phyloP scores from a whole-genome alignment of 805 yeast genomes.

The Yarrowia porcina region DNA sequence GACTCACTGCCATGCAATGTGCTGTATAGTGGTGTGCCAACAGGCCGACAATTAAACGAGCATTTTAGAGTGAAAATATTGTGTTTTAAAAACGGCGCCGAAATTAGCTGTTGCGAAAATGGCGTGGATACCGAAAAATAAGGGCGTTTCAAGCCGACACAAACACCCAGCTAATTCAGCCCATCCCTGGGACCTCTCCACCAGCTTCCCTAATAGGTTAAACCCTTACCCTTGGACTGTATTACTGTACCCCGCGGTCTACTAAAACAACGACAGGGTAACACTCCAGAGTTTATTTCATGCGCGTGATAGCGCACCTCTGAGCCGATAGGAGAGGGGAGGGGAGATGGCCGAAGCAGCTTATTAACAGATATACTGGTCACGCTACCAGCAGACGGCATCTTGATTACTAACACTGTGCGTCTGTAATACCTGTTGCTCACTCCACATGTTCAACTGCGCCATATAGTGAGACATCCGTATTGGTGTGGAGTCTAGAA shows the following conservation, averaged over 20 bases:
- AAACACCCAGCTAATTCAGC: background rate
- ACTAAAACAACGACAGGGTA: background rate
- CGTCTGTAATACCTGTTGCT: no score
- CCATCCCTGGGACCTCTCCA: background rate
- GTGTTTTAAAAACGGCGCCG: background rate
- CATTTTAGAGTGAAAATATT: no score
- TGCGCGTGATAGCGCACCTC: constrained; percentile 15
- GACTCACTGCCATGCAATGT: constrained; percentile 17
- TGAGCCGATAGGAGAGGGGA: background rate
- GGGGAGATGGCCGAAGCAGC: no score
- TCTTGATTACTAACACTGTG: no score
- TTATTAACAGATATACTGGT: no score
- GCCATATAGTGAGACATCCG: no score
- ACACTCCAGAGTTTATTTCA: background rate
- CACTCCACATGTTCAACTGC: no score
- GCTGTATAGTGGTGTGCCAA: background rate
- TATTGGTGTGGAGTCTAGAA: no score
- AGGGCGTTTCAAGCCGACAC: no score
- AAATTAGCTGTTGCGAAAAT: no score
- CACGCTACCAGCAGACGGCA: no score
- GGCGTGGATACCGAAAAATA: no score
- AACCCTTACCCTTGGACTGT: background rate
- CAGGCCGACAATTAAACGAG: background rate
- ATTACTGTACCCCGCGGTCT: background rate
- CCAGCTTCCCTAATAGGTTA: background rate